Evolutionary conservation across 305 asterid species (phyloP), one percentile per base, ranked within the genome.

Genomic region (Fraxinus latifolia): DNA sequence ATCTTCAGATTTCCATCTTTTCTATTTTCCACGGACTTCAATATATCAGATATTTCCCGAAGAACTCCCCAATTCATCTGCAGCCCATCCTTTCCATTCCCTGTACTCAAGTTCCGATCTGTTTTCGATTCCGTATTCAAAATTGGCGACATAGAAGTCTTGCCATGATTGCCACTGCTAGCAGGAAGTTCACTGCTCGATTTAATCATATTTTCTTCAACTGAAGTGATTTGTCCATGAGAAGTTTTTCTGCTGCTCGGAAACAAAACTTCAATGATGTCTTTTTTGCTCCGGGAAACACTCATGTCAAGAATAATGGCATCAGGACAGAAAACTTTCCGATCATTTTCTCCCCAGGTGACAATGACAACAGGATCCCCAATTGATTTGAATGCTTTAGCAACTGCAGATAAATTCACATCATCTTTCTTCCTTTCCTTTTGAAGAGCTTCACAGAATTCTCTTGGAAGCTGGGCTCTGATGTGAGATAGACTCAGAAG

Each of bases 281-380:
- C 90, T 0, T 83, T 79, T 71, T 23, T 80, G 68, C 80, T 17
- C 6, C 83, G 21, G 23, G 79, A 84, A 6, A 44, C 79, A 27
- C 83, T 47, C 80, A 87, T 71, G 82, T 87, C 89, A 3, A 91
- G 80, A 9, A 84, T 73, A 78, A 87, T 67, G 32, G 90, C 90
- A 80, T 82, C 87, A 17, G 90, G 83, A 79, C 81, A 80, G 4
- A 15, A 15, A 42, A 81, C 39, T 2, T 39, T 50, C 34, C 25
- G 75, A 4, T 33, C 21, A 36, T 77, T 80, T 15, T 58, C 83
- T 11, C 70, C 68, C 72, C 76, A 3, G 32, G 55, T 74, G 7
- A 90, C 90, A 80, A 88, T 75, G 34, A 91, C 86, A 37, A 91
- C 73, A 70, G 94, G 95, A 85, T 91, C 90, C 27, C 87, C 88